phyloP scores from a whole-genome alignment of 2,329 filamentous ascomycete species.

The Diaporthe batatas region DNA sequence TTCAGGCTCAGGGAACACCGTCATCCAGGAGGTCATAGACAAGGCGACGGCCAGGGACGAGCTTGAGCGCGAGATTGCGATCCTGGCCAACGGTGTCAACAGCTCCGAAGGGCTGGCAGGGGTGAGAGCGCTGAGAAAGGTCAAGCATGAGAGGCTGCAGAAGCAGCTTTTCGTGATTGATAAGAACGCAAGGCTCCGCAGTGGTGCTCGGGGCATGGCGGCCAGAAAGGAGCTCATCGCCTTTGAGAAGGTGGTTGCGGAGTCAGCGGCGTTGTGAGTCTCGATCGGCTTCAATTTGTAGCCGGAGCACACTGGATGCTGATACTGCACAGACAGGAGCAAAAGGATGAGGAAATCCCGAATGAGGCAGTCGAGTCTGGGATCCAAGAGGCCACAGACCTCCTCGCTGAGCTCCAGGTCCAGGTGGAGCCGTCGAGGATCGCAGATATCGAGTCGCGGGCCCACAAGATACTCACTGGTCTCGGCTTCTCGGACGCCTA shows the following conservation, averaged over 20 bases:
- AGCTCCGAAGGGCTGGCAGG: conserved; percentile 68
- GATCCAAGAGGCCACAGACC: conserved; percentile 76
- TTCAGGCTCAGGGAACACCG: conserved; percentile 52
- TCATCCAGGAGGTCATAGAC: conserved; percentile 78
- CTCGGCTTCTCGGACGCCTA: conserved; percentile 77
- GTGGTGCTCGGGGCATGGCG: conserved; percentile 79
- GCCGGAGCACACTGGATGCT: conserved; percentile 5
- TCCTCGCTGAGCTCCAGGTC: conserved; percentile 77
- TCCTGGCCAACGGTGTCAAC: conserved; percentile 72
- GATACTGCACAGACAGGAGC: conserved; percentile 55
- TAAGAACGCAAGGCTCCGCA: conserved; percentile 80
- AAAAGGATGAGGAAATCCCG: conserved; percentile 69
- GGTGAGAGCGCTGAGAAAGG: conserved; percentile 70
- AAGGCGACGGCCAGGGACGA: conserved; percentile 68
- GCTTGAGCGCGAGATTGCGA: conserved; percentile 71
- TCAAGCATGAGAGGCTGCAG: conserved; percentile 73
- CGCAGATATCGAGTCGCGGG: conserved; percentile 73
- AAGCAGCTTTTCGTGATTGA: conserved; percentile 76
- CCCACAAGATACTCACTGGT: conserved; percentile 75
- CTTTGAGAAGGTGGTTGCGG: conserved; percentile 75
- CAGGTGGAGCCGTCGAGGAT: conserved; percentile 76
- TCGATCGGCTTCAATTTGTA: neutral
- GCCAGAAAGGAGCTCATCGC: conserved; percentile 81
- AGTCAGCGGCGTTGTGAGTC: conserved; percentile 65
- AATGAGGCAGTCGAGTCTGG: conserved; percentile 71